Percentiles rank a stretch among this genome's conserved stretches.
Evolutionary conservation across 2,329 filamentous ascomycete genomes (phyloP).

Genomic region (Nothophoma quercina): DNA sequence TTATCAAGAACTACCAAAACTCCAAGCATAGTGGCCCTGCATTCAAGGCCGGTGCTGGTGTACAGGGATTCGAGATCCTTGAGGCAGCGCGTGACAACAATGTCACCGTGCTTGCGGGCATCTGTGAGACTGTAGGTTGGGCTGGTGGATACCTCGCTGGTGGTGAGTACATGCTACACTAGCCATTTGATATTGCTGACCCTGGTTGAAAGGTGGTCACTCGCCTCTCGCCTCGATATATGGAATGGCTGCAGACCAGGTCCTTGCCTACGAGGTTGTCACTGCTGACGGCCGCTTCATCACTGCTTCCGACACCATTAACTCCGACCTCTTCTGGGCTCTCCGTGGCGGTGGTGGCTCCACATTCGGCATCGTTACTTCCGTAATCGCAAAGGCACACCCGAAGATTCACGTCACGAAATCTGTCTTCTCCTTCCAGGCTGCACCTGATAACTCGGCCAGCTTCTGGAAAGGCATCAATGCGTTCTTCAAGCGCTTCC

Average conservation of each 20-base stretch:
- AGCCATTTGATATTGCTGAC: neutral
- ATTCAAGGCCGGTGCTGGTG: constrained; percentile 36
- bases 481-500: constrained; percentile 23
- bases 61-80: constrained; percentile 29
- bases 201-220: constrained; percentile 33
- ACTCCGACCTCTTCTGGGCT: constrained; percentile 29
- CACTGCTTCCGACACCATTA: constrained; percentile 25
- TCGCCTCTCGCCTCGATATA: constrained; percentile 21
- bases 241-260: constrained; percentile 37
- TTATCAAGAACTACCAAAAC: constrained; percentile 21
- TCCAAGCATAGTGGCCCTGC: constrained; percentile 29
- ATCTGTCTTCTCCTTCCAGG: constrained; percentile 36
- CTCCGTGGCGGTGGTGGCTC: constrained; percentile 29
- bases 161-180: neutral
- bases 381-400: constrained; percentile 26
- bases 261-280: constrained; percentile 35
- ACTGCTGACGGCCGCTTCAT: constrained; percentile 32
- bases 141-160: neutral
- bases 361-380: constrained; percentile 30
- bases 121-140: constrained; percentile 17
- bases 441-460: constrained; percentile 19
- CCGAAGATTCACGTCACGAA: constrained; percentile 30
- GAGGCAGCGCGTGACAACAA: constrained; percentile 23
- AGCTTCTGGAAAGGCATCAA: constrained; percentile 32
- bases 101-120: constrained; percentile 33